Conservation (phyloP, 805 yeast species). For the Maudiozyma turicensis region DNA sequence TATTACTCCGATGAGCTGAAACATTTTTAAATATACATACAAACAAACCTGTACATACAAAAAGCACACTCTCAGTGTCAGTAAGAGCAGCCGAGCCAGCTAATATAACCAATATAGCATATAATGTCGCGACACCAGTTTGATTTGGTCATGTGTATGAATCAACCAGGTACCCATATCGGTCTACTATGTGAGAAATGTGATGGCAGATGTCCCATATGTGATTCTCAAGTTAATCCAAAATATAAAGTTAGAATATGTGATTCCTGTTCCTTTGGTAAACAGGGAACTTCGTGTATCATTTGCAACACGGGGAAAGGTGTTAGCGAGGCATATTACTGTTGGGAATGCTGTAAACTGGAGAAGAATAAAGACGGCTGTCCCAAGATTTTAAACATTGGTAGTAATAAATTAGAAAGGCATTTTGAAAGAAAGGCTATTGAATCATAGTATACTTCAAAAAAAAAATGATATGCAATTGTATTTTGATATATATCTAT, state of each 20-base stretch:
- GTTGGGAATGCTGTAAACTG: conserved; percentile 69
- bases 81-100: neutral
- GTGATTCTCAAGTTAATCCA: conserved; percentile 79
- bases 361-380: conserved; percentile 90
- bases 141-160: conserved; percentile 74
- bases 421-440: conserved; percentile 43
- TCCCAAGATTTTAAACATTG: conserved; percentile 73
- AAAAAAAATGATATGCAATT: neutral
- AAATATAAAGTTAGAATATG: conserved; percentile 60
- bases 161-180: conserved; percentile 64
- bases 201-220: conserved; percentile 84
- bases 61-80: too few species aligned
- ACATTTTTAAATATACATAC: neutral
- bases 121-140: conserved; percentile 82
- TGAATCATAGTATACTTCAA: neutral
- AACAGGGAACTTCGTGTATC: conserved; percentile 56
- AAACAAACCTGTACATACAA: neutral
- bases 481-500: neutral
- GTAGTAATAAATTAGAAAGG: conserved; percentile 61
- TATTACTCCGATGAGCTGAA: neutral
- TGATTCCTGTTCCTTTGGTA: conserved; percentile 77
- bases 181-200: conserved; percentile 77
- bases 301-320: conserved; percentile 45
- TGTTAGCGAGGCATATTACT: conserved; percentile 71
- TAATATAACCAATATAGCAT: neutral